Conservation (phyloP, 2,329 filamentous ascomycete genomes). For the Diaporthe velutina region DNA sequence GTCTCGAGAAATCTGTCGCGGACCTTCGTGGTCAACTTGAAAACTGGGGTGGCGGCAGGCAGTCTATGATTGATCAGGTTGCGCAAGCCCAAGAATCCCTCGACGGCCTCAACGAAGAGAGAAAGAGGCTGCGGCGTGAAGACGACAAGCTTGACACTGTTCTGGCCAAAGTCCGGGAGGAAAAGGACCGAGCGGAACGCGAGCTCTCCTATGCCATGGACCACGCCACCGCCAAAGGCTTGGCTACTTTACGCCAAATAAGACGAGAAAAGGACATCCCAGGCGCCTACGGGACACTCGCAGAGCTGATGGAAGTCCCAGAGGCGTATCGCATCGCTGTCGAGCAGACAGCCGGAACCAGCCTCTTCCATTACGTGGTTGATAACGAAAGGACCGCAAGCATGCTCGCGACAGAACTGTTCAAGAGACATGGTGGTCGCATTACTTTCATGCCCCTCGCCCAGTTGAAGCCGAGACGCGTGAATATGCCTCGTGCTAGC, state of each 20-base stretch:
- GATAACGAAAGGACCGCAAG: slow-evolving; percentile 92
- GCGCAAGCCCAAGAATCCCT: slow-evolving; percentile 82
- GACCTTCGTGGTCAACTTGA: slow-evolving; percentile 80
- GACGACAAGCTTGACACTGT: slow-evolving; percentile 88
- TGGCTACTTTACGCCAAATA: slow-evolving; percentile 87
- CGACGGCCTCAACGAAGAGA: slow-evolving; percentile 85
- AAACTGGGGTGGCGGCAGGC: slow-evolving; percentile 81
- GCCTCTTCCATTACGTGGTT: slow-evolving; percentile 95
- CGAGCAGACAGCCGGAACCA: slow-evolving; percentile 92
- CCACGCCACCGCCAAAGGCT: slow-evolving; percentile 84
- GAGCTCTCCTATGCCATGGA: slow-evolving; percentile 90
- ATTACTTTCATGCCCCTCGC: slow-evolving; percentile 96
- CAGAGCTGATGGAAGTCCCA: slow-evolving; percentile 89
- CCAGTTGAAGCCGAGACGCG: slow-evolving; percentile 77
- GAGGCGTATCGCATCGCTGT: slow-evolving; percentile 90
- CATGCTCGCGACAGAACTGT: slow-evolving; percentile 82
- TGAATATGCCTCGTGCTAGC: slow-evolving; percentile 85
- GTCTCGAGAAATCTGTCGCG: slow-evolving; percentile 80
- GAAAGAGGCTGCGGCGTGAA: slow-evolving; percentile 89
- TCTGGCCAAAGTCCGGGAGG: slow-evolving; percentile 79
- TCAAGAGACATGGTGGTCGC: slow-evolving; percentile 83
- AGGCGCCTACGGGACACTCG: slow-evolving; percentile 92
- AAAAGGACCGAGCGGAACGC: slow-evolving; percentile 82
- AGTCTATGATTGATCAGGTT: slow-evolving; percentile 79
- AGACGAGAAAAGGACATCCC: slow-evolving; percentile 83